phyloP scores from a whole-genome alignment of 148 eudicot species.

The Chenopodium suecicum region DNA sequence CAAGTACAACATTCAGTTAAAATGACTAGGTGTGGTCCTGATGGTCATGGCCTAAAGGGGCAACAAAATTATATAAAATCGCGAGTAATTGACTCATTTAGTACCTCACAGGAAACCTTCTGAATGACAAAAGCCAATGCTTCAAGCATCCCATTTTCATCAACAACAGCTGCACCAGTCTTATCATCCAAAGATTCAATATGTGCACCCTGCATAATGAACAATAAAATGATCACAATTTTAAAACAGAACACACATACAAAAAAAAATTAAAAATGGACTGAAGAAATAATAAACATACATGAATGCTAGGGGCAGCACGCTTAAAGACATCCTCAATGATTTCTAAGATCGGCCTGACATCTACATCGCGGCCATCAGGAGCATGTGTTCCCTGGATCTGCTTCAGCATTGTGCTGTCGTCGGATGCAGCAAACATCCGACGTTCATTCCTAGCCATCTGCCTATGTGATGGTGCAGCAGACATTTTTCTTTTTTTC shows the following conservation, averaged over 20 bases:
- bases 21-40: background rate
- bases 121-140: constrained; percentile 58
- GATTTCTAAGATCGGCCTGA: constrained; percentile 55
- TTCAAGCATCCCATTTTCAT: constrained; percentile 57
- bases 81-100: background rate
- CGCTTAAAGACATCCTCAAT: constrained; percentile 55
- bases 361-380: constrained; percentile 68
- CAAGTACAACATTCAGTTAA: too few species aligned
- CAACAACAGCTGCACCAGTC: constrained; percentile 34
- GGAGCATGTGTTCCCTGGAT: constrained; percentile 72
- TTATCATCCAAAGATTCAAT: constrained; percentile 41
- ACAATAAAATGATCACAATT: background rate
- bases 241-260: background rate
- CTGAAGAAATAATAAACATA: background rate
- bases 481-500: constrained; percentile 15
- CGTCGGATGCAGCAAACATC: constrained; percentile 72
- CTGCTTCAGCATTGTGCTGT: constrained; percentile 68
- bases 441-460: constrained; percentile 51
- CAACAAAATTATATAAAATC: background rate
- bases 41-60: background rate
- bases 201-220: constrained; percentile 42
- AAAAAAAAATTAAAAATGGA: background rate
- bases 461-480: constrained; percentile 36
- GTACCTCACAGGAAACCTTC: constrained; percentile 81
- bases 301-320: constrained; percentile 45